Percentiles rank a stretch among this genome's conserved stretches.
These are phyloP conservation scores for Neonectria magnoliae DNA, from an alignment of 2,329 filamentous ascomycete species.

Conservation along the genomic window DNA sequence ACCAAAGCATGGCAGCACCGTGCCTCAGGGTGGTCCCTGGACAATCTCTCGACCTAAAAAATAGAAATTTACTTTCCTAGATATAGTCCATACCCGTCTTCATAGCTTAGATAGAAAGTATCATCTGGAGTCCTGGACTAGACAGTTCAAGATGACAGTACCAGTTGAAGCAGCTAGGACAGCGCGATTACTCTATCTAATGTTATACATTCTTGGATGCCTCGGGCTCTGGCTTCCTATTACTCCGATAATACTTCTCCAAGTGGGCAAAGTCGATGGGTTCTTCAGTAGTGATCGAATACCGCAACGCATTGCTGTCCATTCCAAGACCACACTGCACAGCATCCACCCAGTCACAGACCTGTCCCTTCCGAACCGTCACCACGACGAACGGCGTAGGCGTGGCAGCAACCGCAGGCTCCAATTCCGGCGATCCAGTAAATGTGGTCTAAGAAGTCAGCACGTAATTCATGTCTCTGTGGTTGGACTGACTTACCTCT, in stretches of 20 bases:
- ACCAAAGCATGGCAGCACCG: too few relatives aligned
- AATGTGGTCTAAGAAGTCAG: slow-evolving; percentile 17
- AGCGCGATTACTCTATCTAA: not conserved
- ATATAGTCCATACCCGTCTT: too few relatives aligned
- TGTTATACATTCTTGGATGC: slow-evolving; percentile 2
- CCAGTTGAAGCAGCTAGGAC: too few relatives aligned
- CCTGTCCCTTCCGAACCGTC: slow-evolving; percentile 18
- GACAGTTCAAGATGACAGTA: too few relatives aligned
- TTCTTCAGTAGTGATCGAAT: slow-evolving; percentile 4
- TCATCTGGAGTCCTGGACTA: too few relatives aligned
- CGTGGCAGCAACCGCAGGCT: slow-evolving; percentile 8
- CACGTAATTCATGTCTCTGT: not conserved
- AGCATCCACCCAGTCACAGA: slow-evolving; percentile 19
- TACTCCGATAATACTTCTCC: slow-evolving; percentile 12
- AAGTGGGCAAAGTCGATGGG: slow-evolving; percentile 7
- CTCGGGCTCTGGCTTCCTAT: not conserved
- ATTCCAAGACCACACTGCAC: slow-evolving; percentile 19
- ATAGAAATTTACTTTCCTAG: too few relatives aligned
- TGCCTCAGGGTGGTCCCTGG: too few relatives aligned
- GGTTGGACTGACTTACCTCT: not conserved
- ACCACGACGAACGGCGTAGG: slow-evolving; percentile 22
- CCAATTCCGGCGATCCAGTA: slow-evolving; percentile 17
- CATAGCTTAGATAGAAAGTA: too few relatives aligned
- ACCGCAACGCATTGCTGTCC: slow-evolving; percentile 13
- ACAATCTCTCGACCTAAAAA: too few relatives aligned